Conservation (phyloP, 164 flowering plant genomes). For the Magnolia sinica region DNA sequence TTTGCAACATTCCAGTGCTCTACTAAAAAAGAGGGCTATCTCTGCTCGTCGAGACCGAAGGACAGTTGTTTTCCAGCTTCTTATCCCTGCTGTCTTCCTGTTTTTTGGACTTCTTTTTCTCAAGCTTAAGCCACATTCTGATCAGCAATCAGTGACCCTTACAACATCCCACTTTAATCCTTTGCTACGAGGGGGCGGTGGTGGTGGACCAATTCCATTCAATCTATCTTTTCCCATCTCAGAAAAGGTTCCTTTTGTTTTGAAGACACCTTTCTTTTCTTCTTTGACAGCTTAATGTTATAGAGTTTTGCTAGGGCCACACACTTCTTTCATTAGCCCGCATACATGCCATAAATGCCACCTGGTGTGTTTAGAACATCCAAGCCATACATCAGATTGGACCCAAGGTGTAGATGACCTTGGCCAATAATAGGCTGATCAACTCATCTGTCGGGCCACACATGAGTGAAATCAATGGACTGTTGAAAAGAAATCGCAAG, state of each 20-base stretch:
- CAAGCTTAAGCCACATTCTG: constrained; percentile 93
- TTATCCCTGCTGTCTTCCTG: constrained; percentile 87
- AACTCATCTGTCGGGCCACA: background rate
- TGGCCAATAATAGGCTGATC: background rate
- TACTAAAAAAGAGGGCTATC: constrained; percentile 75
- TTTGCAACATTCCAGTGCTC: constrained; percentile 81
- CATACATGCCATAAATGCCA: too few species aligned
- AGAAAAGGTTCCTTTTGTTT: constrained; percentile 40
- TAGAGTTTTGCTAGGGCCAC: background rate
- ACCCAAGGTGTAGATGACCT: background rate
- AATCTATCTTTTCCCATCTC: constrained; percentile 70
- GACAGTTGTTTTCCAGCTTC: constrained; percentile 87
- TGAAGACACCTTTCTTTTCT: background rate
- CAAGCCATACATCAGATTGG: background rate
- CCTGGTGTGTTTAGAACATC: too few species aligned
- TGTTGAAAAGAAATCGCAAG: too few species aligned
- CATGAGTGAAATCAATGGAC: background rate
- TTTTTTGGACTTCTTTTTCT: constrained; percentile 82
- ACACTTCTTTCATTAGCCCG: background rate
- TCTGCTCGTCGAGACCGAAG: constrained; percentile 82
- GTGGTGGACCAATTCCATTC: constrained; percentile 97
- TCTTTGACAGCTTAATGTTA: background rate
- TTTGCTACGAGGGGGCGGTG: constrained; percentile 79
- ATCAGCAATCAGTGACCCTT: constrained; percentile 70
- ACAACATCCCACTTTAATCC: constrained; percentile 95